Conservation (phyloP, 176 grass and related monocot species). For the Paspalum vaginatum region DNA sequence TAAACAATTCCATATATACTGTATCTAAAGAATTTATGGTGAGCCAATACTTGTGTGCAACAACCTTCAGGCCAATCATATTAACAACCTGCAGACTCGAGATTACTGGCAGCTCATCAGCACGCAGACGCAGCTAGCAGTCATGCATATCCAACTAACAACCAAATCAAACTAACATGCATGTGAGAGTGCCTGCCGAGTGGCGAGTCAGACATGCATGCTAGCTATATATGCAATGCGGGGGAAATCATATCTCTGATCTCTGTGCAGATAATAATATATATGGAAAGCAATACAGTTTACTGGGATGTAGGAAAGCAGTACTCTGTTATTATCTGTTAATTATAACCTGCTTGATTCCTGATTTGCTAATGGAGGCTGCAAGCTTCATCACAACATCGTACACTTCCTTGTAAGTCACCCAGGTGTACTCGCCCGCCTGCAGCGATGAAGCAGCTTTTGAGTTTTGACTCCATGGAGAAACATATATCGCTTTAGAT, state of each 20-base stretch:
- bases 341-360: constrained; percentile 71
- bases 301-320: no score
- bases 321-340: not conserved
- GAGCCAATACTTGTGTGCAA: not conserved
- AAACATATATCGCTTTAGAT: no score
- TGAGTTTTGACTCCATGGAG: not conserved
- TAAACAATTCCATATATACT: not conserved
- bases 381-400: constrained; percentile 64
- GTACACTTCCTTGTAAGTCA: constrained; percentile 71
- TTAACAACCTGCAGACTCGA: not conserved
- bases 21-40: not conserved
- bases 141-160: not conserved
- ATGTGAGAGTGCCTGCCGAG: not conserved
- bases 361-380: constrained; percentile 58
- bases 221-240: not conserved
- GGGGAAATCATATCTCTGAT: no score
- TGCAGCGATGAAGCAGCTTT: constrained; percentile 20
- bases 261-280: not conserved
- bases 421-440: constrained; percentile 75
- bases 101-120: not conserved
- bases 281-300: no score
- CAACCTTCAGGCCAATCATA: not conserved
- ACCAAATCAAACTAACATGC: not conserved
- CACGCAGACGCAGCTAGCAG: no score
- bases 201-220: not conserved